These are phyloP conservation scores for Penicillium sp. DNA, from an alignment of 2,329 filamentous ascomycete genomes.

Conservation along the genomic window DNA sequence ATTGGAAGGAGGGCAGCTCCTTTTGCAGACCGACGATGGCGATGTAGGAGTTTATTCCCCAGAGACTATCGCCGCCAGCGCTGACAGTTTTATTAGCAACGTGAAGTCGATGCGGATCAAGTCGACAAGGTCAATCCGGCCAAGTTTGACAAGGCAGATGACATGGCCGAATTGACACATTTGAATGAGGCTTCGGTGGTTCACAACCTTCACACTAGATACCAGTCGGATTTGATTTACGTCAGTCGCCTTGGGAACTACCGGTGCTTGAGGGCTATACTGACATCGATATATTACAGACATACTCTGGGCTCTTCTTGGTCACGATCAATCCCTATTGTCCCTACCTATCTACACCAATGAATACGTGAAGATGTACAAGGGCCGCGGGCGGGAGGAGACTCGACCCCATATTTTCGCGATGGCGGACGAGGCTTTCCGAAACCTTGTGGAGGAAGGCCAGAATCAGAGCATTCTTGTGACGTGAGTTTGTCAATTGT, in stretches of 20 bases:
- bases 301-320: slow-evolving; percentile 93
- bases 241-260: slow-evolving; percentile 37
- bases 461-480: slow-evolving; percentile 96
- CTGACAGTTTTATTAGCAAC: slow-evolving; percentile 56
- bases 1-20: slow-evolving; percentile 59
- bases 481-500: slow-evolving; percentile 50
- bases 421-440: slow-evolving; percentile 93
- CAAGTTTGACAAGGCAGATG: slow-evolving; percentile 98
- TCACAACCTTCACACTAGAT: slow-evolving; percentile 91
- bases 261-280: neutral
- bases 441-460: slow-evolving; percentile 90
- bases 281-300: slow-evolving; percentile 46
- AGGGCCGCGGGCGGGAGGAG: slow-evolving; percentile 82
- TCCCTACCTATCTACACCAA: slow-evolving; percentile 90
- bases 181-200: slow-evolving; percentile 97
- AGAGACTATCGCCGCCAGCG: neutral
- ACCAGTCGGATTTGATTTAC: slow-evolving; percentile 92
- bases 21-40: slow-evolving; percentile 92
- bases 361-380: slow-evolving; percentile 98
- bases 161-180: slow-evolving; percentile 98
- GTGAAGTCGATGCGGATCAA: slow-evolving; percentile 75
- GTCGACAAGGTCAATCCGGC: slow-evolving; percentile 99
- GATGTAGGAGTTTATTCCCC: slow-evolving; percentile 54
- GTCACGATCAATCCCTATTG: slow-evolving; percentile 98
- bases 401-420: slow-evolving; percentile 97